phyloP scores from a whole-genome alignment of 2,329 filamentous ascomycete genomes.

The Colletotrichum gigasporum region DNA sequence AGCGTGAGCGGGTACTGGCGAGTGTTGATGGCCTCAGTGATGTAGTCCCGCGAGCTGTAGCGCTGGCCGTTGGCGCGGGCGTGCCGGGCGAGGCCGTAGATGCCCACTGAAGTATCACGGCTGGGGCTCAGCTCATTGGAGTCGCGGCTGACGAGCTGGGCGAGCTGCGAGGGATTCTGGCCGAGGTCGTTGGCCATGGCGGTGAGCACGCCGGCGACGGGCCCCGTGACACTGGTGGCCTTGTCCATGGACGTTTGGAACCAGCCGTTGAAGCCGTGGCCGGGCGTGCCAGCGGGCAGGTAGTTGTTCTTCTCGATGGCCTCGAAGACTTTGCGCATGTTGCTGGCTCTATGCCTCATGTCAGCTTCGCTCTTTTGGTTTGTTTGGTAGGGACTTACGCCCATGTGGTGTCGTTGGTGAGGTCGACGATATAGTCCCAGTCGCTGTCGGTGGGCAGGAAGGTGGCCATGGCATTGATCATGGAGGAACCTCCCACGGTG shows the following conservation, averaged over 20 bases:
- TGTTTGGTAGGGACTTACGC: neutral
- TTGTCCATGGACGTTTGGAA: constrained; percentile 38
- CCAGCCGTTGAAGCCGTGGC: constrained; percentile 54
- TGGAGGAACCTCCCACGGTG: constrained; percentile 21
- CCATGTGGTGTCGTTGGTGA: neutral
- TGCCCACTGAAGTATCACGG: constrained; percentile 39
- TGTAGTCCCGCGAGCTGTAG: constrained; percentile 40
- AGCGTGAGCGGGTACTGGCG: constrained; percentile 23
- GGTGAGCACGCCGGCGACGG: neutral
- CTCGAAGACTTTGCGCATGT: constrained; percentile 53
- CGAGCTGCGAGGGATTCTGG: neutral
- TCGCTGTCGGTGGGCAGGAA: constrained; percentile 15
- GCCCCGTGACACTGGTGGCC: neutral
- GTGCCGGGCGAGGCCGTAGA: constrained; percentile 39
- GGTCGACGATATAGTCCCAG: constrained; percentile 7
- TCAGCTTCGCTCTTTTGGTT: neutral
- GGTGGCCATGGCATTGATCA: constrained; percentile 21
- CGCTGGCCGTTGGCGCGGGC: constrained; percentile 39
- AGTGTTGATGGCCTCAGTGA: constrained; percentile 23
- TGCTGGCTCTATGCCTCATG: constrained; percentile 34
- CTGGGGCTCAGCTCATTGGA: constrained; percentile 31
- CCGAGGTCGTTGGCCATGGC: neutral
- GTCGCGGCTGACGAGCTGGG: constrained; percentile 21
- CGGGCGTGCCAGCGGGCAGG: constrained; percentile 45
- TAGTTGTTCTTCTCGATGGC: constrained; percentile 55